Evolutionary conservation across 1,139 yeast species (phyloP), one percentile per base, ranked within the genome.

Genomic region (Groenewaldozyma auringiensis): DNA sequence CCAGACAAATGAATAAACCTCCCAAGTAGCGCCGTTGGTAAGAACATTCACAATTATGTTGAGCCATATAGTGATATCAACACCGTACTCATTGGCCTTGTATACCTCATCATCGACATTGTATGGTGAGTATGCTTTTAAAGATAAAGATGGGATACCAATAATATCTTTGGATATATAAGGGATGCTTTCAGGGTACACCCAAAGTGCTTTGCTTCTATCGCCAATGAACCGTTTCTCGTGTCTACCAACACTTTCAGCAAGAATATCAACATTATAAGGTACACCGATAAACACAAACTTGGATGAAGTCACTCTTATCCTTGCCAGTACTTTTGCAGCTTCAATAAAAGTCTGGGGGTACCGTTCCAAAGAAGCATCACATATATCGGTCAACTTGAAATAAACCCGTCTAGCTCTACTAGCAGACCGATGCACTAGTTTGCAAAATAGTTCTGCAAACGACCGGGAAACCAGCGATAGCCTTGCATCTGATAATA

Each of bases 181-280:
- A 16, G 66, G 61, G 2, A 75, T 58, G 0, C 63, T 59, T 50
- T 83, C 92, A 0, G 89, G 92, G 54, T 73, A 79, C 16, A 66
- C 64, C 92, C 92, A 83, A 46, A 67, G 42, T 47, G 50, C 2
- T 46, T 40, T 2, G 51, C 45, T 17, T 35, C 11, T 33, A 38
- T 31, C n/a, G 16, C 21, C 17, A 33, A 22, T 14, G n/a, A 25
- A 11, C 34, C 31, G 3, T 37, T 33, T 25, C 42, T 16, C 25
- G n/a, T 35, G 38, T 20, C 16, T 41, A 4, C 44, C 47, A 13
- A 45, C 37, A 21, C 43, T 37, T 14, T 79, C 74, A 2, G 87
- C 75, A 25, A 83, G 63, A 0, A 87, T 88, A 43, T 78, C 82
- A 71, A 81, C 77, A 56, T 83, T 86, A 1, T 65, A 63, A 2